Percentiles rank a stretch among this genome's conserved stretches.
Conservation (phyloP, 257 asterid species). For the Solanum clarkiae region DNA sequence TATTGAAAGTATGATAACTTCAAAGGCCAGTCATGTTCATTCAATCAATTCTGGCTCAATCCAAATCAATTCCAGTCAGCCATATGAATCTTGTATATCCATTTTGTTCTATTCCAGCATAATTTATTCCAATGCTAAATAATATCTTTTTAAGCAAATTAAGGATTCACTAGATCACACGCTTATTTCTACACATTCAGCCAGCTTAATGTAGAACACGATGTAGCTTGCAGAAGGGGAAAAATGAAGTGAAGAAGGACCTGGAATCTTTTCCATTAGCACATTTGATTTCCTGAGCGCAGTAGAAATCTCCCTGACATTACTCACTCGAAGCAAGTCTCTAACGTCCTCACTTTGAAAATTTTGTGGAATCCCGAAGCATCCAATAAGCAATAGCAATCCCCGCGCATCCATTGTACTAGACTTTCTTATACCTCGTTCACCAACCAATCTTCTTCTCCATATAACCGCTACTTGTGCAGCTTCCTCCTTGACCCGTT, state of each 20-base stretch:
- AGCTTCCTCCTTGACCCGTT: slow-evolving; percentile 43
- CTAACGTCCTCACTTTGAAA: slow-evolving; percentile 47
- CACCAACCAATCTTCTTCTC: slow-evolving; percentile 59
- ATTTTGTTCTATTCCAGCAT: not conserved
- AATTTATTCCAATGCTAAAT: not conserved
- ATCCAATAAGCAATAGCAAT: slow-evolving; percentile 52
- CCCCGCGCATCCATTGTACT: slow-evolving; percentile 68
- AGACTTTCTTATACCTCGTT: slow-evolving; percentile 60
- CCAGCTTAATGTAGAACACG: not conserved
- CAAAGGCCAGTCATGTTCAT: not conserved
- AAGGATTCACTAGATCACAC: not conserved
- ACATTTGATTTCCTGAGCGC: slow-evolving; percentile 38
- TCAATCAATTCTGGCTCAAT: not conserved
- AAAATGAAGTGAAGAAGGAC: slow-evolving; percentile 4
- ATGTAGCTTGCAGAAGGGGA: not conserved
- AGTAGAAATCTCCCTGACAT: slow-evolving; percentile 45
- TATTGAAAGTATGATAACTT: not conserved
- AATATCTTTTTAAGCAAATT: not conserved
- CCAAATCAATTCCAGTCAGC: not conserved
- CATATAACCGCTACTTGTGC: slow-evolving; percentile 47
- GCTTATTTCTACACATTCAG: not conserved
- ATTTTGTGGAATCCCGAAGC: slow-evolving; percentile 48
- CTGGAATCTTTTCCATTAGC: slow-evolving; percentile 51
- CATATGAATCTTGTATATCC: not conserved
- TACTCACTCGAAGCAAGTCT: slow-evolving; percentile 46